A percentile compares a stretch with the other conserved stretches of the same genome.
phyloP scores from a whole-genome alignment of 805 yeast species.

The Alloascoidea africana region DNA sequence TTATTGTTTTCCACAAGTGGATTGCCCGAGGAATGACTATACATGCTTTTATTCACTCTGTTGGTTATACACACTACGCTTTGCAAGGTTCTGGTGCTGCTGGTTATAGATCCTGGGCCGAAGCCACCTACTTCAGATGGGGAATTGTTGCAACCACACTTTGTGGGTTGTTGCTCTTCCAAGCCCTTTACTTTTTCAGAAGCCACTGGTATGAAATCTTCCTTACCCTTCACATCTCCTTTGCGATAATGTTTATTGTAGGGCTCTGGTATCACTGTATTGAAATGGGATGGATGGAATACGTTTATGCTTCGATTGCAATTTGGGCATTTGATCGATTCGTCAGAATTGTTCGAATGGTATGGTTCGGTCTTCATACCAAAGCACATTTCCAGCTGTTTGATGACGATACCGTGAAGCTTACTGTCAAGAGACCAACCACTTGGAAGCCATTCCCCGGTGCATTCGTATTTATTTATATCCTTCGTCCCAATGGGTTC shows the following conservation, averaged over 20 bases:
- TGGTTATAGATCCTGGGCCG: slow-evolving; percentile 3
- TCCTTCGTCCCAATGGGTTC: slow-evolving; percentile 33
- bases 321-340: slow-evolving; percentile 63
- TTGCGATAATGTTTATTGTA: slow-evolving; percentile 37
- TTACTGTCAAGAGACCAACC: too few relatives aligned
- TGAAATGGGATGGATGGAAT: slow-evolving; percentile 31
- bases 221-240: slow-evolving; percentile 36
- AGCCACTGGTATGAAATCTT: slow-evolving; percentile 43
- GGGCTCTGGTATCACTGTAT: slow-evolving; percentile 45
- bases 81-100: slow-evolving; percentile 23
- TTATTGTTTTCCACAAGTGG: slow-evolving; percentile 55
- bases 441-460: slow-evolving; percentile 44
- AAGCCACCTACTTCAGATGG: slow-evolving; percentile 12
- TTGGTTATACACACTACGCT: slow-evolving; percentile 31
- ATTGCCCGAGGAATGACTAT: slow-evolving; percentile 34
- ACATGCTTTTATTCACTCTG: slow-evolving; percentile 39
- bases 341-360: slow-evolving; percentile 36
- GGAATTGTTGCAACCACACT: too few relatives aligned
- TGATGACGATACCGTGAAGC: too few relatives aligned
- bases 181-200: slow-evolving; percentile 36
- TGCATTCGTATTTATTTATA: slow-evolving; percentile 38
- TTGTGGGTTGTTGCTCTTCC: slow-evolving; percentile 30
- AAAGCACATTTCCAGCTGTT: slow-evolving; percentile 10
- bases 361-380: slow-evolving; percentile 36
- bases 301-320: slow-evolving; percentile 36